Evolutionary conservation across 306 rosid species (phyloP).

Genomic region (Crotalaria pallida): DNA sequence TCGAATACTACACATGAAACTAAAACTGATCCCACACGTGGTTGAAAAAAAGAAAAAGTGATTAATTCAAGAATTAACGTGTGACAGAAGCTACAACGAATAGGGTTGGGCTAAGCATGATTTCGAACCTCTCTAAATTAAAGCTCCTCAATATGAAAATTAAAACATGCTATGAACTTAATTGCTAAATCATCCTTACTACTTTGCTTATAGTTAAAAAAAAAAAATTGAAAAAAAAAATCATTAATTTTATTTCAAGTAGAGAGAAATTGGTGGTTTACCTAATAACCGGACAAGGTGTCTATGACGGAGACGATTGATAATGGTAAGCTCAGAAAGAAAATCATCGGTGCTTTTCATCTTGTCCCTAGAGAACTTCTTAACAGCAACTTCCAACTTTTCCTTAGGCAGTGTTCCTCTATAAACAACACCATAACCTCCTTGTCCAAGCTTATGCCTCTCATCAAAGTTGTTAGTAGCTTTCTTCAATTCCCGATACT

Average conservation of each 20-base stretch:
- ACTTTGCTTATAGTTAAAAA: background rate
- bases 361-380: conserved; percentile 58
- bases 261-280: background rate
- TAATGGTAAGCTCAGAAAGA: conserved; percentile 67
- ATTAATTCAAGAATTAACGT: background rate
- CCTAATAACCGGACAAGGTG: conserved; percentile 63
- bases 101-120: too few species aligned
- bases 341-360: conserved; percentile 68
- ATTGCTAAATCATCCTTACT: background rate
- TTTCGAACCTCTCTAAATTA: too few species aligned
- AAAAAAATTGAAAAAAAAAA: background rate
- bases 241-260: background rate
- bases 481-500: conserved; percentile 50
- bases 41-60: background rate
- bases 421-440: conserved; percentile 71
- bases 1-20: background rate
- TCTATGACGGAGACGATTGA: conserved; percentile 77
- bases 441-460: conserved; percentile 54
- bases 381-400: conserved; percentile 55
- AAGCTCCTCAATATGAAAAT: too few species aligned
- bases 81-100: too few species aligned
- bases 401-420: conserved; percentile 43
- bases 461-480: conserved; percentile 64
- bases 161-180: too few species aligned
- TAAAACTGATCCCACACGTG: background rate